Evolutionary conservation across 2,329 filamentous ascomycete genomes (phyloP), one percentile per base, ranked within the genome.

Genomic region (Cercospora beticola): DNA sequence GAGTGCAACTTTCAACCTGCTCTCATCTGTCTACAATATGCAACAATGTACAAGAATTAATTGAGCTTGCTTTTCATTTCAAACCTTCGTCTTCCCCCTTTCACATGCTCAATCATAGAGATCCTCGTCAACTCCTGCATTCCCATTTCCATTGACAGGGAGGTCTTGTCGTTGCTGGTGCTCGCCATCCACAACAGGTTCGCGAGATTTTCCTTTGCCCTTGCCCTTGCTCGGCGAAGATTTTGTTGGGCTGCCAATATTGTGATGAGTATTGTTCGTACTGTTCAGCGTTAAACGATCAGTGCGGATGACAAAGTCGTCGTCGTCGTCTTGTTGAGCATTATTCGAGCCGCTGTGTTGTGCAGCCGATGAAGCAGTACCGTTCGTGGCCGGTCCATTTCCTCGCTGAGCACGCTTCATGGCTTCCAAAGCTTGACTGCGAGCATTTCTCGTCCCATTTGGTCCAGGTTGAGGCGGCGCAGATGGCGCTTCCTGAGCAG

Each of bases 281-380:
- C 65, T 67, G 33, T 76, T 76, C 61, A 79, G 43, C 14, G 70
- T 68, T 61, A 80, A 62, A 43, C 69, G 77, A 64, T 82, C 81
- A 0, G 81, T 83, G 14, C 76, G 74, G 23, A 83, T 78, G 1
- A 83, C 77, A 71, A 79, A 81, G 33, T 82, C 81, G 3, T 79
- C 79, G 18, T 81, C 77, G 5, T 74, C 72, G 10, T 72, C 69
- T 1, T 56, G 60, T 1, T 33, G 67, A 43, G 30, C 30, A 33
- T 28, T 66, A 23, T 49, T 57, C 21, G n/a, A 56, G 10, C 3
- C 30, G 12, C 10, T n/a, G 12, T 57, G 40, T n/a, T 30, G 31
- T 57, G 31, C 21, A 12, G 14, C 65, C 33, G 49, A 40, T 6
- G 46, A n/a, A 12, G 28, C 62, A 2, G 7, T 33, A 9, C 62